Conservation (phyloP, 768 basidiomycete genomes). For the Boletus vermiculosoides region DNA sequence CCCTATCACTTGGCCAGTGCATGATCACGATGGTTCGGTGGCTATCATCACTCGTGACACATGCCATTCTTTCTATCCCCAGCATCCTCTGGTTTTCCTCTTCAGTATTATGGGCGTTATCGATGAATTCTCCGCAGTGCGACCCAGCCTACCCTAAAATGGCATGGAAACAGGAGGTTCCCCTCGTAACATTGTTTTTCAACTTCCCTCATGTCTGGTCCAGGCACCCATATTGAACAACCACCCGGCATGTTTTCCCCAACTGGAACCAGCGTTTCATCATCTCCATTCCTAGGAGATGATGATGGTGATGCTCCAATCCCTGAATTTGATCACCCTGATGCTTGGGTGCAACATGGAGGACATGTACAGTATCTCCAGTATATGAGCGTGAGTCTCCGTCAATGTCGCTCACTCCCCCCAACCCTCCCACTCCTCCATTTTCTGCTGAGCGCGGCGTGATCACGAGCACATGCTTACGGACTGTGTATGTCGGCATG, state of each 20-base stretch:
- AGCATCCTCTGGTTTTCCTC: conserved; percentile 11
- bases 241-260: conserved; percentile 2
- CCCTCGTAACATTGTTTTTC: conserved; percentile 12
- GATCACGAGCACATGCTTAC: not conserved
- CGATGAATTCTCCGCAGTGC: conserved; percentile 13
- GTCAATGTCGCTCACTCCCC: not conserved
- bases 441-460: not conserved
- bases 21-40: conserved; percentile 2
- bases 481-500: not conserved
- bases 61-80: conserved; percentile 3
- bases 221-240: conserved; percentile 7
- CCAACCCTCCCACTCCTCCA: not conserved
- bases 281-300: conserved; percentile 13
- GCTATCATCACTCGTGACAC: not conserved
- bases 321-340: conserved; percentile 17
- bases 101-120: conserved; percentile 14
- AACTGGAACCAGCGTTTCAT: not conserved
- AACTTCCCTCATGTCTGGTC: not conserved
- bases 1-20: conserved; percentile 1
- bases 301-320: not conserved
- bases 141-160: conserved; percentile 9
- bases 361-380: not conserved
- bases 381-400: conserved; percentile 15
- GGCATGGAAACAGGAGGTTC: conserved; percentile 21
- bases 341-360: conserved; percentile 11